Percentiles rank a stretch among this genome's conserved stretches.
Evolutionary conservation across 2,329 filamentous ascomycete species (phyloP).

Genomic region (Lanzia echinophila): DNA sequence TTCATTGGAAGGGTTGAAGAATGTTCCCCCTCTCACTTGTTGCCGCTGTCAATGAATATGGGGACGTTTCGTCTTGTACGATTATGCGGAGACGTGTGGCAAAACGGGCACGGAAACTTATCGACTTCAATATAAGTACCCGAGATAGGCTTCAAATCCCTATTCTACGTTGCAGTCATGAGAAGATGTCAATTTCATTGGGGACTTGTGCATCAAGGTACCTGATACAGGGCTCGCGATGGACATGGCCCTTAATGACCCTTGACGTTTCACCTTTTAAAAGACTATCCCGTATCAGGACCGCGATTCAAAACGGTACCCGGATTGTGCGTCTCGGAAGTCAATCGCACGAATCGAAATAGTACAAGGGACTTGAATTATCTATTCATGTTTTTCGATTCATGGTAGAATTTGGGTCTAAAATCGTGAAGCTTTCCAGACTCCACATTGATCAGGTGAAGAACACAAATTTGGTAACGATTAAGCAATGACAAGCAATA

Average conservation of each 20-base stretch:
- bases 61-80: not conserved
- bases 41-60: slow-evolving; percentile 1
- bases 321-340: too few species aligned
- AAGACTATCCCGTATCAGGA: not conserved
- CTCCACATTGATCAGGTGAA: too few species aligned
- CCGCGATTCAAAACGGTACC: too few species aligned
- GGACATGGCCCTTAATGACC: not conserved
- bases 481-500: too few species aligned
- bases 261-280: not conserved
- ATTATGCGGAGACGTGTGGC: not conserved
- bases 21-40: slow-evolving; percentile 6
- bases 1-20: slow-evolving; percentile 47
- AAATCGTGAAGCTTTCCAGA: too few species aligned
- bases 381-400: too few species aligned
- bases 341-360: too few species aligned
- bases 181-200: not conserved
- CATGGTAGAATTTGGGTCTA: too few species aligned
- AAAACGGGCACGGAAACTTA: too few species aligned
- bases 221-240: not conserved
- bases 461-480: too few species aligned
- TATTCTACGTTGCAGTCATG: not conserved
- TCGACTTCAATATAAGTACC: not conserved
- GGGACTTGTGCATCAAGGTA: not conserved
- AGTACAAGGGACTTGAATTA: too few species aligned
- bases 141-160: too few species aligned